These are phyloP conservation scores for Trichosporon inkin DNA, from an alignment of 1,284 basidiomycete species.

Conservation along the genomic window DNA sequence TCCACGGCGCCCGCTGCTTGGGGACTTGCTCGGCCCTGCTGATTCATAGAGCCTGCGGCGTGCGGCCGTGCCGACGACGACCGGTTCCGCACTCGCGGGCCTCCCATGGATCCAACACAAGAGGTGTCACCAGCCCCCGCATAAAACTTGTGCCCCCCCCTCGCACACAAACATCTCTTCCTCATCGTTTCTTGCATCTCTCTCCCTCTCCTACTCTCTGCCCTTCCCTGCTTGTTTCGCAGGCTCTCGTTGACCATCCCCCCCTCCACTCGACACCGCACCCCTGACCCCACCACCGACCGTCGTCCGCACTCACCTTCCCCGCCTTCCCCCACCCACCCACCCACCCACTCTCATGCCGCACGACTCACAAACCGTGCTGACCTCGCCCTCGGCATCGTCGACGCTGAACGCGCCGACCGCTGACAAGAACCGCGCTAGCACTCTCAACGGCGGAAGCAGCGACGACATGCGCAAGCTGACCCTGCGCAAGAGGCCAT, in stretches of 20 bases:
- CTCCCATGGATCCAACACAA: too few species aligned
- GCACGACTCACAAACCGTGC: neutral
- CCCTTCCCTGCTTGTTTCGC: too few species aligned
- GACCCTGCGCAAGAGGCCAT: conserved; percentile 36
- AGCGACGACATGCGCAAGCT: neutral
- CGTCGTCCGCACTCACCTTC: neutral
- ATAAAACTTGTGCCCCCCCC: neutral
- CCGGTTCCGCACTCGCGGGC: too few species aligned
- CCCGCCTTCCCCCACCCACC: neutral
- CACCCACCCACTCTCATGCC: neutral
- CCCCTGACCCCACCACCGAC: neutral
- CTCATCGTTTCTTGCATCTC: neutral
- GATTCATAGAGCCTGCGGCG: too few species aligned
- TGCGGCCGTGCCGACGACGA: too few species aligned
- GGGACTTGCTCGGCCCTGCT: too few species aligned
- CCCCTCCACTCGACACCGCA: neutral
- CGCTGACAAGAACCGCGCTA: neutral
- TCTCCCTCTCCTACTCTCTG: neutral
- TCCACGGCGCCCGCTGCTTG: too few species aligned
- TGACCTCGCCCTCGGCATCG: neutral
- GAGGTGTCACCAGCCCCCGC: too few species aligned
- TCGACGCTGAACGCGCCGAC: conserved; percentile 1
- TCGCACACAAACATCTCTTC: neutral
- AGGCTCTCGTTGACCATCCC: neutral
- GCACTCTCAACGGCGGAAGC: neutral